Percentiles rank a stretch among this genome's conserved stretches.
Conservation (phyloP, 2,329 filamentous ascomycete genomes). For the Xylariales sp. region DNA sequence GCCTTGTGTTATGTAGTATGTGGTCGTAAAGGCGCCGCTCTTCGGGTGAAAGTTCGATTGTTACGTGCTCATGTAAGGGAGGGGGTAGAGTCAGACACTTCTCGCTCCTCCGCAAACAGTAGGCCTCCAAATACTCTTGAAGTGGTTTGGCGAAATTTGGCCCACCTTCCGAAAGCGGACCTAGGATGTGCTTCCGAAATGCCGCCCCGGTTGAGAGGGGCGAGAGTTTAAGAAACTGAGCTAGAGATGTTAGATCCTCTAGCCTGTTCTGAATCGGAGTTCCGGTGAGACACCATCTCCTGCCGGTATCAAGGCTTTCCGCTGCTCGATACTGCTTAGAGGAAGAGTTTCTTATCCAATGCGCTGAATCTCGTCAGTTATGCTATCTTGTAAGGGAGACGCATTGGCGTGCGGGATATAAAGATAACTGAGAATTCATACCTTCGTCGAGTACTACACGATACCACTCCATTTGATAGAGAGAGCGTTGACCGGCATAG, state of each 20-base stretch:
- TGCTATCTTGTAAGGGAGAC: not conserved
- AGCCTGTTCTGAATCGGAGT: conserved; percentile 25
- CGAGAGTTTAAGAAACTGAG: conserved; percentile 7
- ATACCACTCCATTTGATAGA: conserved; percentile 27
- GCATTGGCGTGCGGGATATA: not conserved
- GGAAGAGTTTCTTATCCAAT: conserved; percentile 21
- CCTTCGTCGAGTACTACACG: conserved; percentile 32
- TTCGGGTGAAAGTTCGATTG: conserved; percentile 2
- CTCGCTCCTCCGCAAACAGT: conserved; percentile 32
- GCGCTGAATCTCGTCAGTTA: not conserved
- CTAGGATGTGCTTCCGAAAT: conserved; percentile 37
- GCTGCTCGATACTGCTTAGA: conserved; percentile 15
- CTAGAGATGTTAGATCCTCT: conserved; percentile 17
- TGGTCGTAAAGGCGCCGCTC: conserved; percentile 18
- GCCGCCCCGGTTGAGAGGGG: not conserved
- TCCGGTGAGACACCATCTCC: conserved; percentile 25
- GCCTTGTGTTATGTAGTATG: conserved; percentile 12
- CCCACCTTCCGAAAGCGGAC: conserved; percentile 16
- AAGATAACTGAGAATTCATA: not conserved
- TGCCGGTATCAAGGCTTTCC: not conserved
- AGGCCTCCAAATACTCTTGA: conserved; percentile 3
- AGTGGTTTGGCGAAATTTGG: conserved; percentile 24
- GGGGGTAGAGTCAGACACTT: conserved; percentile 10
- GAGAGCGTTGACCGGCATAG: not conserved
- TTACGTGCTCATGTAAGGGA: not conserved